A percentile compares a stretch with the other conserved stretches of the same genome.
Evolutionary conservation across 1,284 basidiomycete genomes (phyloP).

Genomic region (Moniliella sp.): DNA sequence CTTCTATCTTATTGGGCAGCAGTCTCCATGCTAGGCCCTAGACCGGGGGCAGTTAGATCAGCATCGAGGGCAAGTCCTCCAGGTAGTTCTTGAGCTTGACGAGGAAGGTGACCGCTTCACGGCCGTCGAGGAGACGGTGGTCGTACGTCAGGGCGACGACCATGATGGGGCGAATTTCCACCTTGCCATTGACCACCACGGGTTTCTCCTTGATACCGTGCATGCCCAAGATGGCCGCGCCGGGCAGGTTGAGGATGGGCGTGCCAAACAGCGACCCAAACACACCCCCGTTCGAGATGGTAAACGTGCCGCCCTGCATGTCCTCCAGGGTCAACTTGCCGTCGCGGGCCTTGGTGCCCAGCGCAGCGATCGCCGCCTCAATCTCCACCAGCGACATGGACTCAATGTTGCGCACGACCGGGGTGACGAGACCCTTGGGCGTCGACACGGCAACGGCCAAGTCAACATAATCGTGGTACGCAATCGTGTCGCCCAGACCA

Average conservation of each 20-base stretch:
- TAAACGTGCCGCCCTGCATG: slow-evolving; percentile 79
- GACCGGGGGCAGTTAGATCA: too few species aligned
- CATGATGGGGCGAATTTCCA: slow-evolving; percentile 5
- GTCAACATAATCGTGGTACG: slow-evolving; percentile 4
- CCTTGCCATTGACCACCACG: slow-evolving; percentile 48
- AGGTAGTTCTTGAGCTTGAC: slow-evolving; percentile 43
- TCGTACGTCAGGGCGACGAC: slow-evolving; percentile 70
- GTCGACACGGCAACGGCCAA: not conserved
- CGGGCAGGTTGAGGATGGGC: slow-evolving; percentile 78
- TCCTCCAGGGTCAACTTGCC: slow-evolving; percentile 73
- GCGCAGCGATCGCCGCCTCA: not conserved
- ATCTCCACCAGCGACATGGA: not conserved
- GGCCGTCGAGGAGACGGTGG: slow-evolving; percentile 79
- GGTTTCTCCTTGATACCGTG: slow-evolving; percentile 84
- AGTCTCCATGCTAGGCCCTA: too few species aligned
- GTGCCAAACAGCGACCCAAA: slow-evolving; percentile 92
- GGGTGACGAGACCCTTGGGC: not conserved
- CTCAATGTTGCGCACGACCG: not conserved
- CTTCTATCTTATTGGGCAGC: too few species aligned
- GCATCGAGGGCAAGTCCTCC: slow-evolving; percentile 30
- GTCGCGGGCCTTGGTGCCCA: slow-evolving; percentile 32
- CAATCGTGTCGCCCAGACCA: slow-evolving; percentile 5
- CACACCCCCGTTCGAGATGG: slow-evolving; percentile 95
- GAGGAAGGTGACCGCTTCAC: slow-evolving; percentile 92
- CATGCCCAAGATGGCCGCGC: slow-evolving; percentile 84